These are phyloP conservation scores for Laetiporus sulphureus DNA, from an alignment of 1,284 basidiomycete genomes.

Conservation along the genomic window DNA sequence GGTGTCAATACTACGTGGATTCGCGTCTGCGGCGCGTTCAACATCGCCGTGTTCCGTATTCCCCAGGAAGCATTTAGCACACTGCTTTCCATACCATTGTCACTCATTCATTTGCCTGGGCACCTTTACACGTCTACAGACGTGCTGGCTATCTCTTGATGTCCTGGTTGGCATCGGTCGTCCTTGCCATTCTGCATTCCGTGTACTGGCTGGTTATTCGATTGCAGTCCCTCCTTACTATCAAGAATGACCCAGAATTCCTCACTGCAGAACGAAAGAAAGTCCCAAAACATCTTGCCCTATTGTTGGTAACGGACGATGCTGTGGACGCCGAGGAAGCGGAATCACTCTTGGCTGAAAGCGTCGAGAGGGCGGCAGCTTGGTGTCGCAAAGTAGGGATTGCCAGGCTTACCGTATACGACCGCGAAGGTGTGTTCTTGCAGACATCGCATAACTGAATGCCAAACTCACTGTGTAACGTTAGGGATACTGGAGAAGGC, in stretches of 20 bases:
- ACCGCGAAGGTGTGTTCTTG: slow-evolving; percentile 55
- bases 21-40: no score
- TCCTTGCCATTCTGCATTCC: slow-evolving; percentile 49
- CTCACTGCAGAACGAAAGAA: slow-evolving; percentile 44
- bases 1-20: no score
- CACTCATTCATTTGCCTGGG: no score
- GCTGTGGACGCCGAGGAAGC: slow-evolving; percentile 25
- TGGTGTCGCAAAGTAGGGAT: slow-evolving; percentile 62
- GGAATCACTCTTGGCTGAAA: slow-evolving; percentile 42
- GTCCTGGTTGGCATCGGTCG: slow-evolving; percentile 33
- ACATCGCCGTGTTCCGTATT: no score
- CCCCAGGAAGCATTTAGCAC: no score
- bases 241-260: slow-evolving; percentile 35
- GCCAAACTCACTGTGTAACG: no score
- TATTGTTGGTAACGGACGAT: slow-evolving; percentile 45
- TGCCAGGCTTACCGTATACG: slow-evolving; percentile 58
- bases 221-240: slow-evolving; percentile 33
- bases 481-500: slow-evolving; percentile 43
- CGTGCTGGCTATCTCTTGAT: slow-evolving; percentile 13
- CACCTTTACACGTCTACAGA: neutral
- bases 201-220: slow-evolving; percentile 43
- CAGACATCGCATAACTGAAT: no score
- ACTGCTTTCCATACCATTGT: no score
- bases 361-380: slow-evolving; percentile 40
- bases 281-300: slow-evolving; percentile 56